Base-by-base conservation (phyloP, 176 grass and related monocot genomes). In the Bonia amplexicaulis region DNA sequence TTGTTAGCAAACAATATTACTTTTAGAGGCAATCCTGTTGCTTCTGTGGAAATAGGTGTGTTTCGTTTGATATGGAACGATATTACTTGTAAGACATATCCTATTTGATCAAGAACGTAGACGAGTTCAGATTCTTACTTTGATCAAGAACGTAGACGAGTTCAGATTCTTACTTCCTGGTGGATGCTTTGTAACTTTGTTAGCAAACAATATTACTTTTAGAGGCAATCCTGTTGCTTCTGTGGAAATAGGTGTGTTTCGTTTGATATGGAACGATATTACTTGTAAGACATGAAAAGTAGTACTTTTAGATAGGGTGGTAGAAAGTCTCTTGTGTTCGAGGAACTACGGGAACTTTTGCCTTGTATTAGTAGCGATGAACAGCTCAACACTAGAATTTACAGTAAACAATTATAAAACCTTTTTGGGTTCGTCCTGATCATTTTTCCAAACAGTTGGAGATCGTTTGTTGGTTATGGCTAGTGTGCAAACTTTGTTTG, bases 111-210 rank as follows among this genome's bases (percentile, higher is more conserved):
- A 72, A 78, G 75, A 98, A 93, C n/a, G n/a, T n/a, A n/a, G n/a
- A n/a, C n/a, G n/a, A n/a, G n/a, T n/a, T n/a, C n/a, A n/a, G n/a
- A n/a, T n/a, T n/a, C n/a, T n/a, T n/a, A n/a, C n/a, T n/a, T n/a
- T n/a, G n/a, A n/a, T n/a, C n/a, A n/a, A n/a, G n/a, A n/a, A n/a
- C 7, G 85, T 85, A 16, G 87, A 93, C 49, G 88, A 79, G 62
- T 98, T 92, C 78, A n/a, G 65, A 33, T 98, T 95, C 86, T 91
- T 98, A 35, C 90, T 98, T 41, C 95, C 93, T 6, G 93, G 95
- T 31, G 95, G 93, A 70, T 95, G n/a, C n/a, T n/a, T n/a, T n/a
- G n/a, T n/a, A n/a, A n/a, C n/a, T n/a, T n/a, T n/a, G n/a, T n/a
- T n/a, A n/a, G n/a, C n/a, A n/a, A n/a, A n/a, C n/a, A n/a, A n/a